Base-by-base conservation (phyloP, 495 filamentous ascomycete genomes). In the Penicillium coffeae region DNA sequence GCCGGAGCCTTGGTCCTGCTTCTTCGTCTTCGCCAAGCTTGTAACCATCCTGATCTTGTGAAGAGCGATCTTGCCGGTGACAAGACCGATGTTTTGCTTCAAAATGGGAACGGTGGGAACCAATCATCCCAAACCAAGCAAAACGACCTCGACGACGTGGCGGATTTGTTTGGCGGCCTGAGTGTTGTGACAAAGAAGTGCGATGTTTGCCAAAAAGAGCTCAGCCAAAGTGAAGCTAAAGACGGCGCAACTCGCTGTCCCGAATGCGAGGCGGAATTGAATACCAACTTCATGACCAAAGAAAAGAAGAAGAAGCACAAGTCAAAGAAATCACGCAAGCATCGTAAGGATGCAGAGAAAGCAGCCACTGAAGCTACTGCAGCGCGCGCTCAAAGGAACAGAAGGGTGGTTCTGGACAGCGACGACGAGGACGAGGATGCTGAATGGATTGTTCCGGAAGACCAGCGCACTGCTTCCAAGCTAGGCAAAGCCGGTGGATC, bases 31-130 rank as follows among this genome's bases (percentile, higher is more conserved):
- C 80, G 92, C 42, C 92, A 97, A 65, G 85, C 89, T 30, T 98
- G 93, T 68, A 95, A 98, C 60, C 93, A 98, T 66, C 88, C 90
- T 0, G 80, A 89, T 42, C 72, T 98, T 45, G 82, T 95, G 42
- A 89, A 86, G 49, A 83, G 83, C 40, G 91, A 89, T 56, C 73
- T 96, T 38, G 85, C 83, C 20, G 89, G 88, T 52, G 92, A 98
- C 58, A 87, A 85, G 51, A 10, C 25, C 12, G 93, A 97, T 53
- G 86, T 90, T 13, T 69, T 94, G 32, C 69, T 81, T 0, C 84
- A 85, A 7, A 88, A 79, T 39, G 74, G 65, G 1, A 50, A 56
- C 36, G 53, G 65, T 8, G 60, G 56, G 7, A 77, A 75, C 67
- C 73, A 55, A 67, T 69, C 51, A 45, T 66, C 44, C 75, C 80